Evolutionary conservation across 768 basidiomycete species (phyloP).

Genomic region (Mycena crocata): DNA sequence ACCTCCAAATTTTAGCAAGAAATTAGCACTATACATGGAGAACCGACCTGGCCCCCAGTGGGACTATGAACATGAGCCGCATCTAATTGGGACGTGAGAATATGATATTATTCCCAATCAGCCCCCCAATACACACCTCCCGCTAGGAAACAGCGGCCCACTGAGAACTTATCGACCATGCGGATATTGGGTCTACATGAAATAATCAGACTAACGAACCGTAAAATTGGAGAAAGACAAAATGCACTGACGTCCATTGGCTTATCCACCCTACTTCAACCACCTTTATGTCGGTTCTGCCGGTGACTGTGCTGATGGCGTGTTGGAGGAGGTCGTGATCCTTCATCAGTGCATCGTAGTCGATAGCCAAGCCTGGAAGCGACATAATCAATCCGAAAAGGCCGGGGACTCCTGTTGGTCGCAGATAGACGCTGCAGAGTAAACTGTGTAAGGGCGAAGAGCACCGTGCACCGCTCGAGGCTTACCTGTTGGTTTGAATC

Average conservation of each 20-base stretch:
- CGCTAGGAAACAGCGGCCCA: constrained; percentile 52
- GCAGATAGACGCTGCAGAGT: not conserved
- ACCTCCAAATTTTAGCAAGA: constrained; percentile 18
- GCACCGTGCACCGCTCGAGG: not conserved
- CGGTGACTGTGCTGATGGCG: not conserved
- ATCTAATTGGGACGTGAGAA: constrained; percentile 26
- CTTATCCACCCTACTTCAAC: not conserved
- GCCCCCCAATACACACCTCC: constrained; percentile 47
- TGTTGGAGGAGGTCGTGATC: not conserved
- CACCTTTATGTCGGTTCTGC: not conserved
- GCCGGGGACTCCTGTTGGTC: constrained; percentile 1
- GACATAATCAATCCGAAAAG: not conserved
- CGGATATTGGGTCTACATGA: constrained; percentile 7
- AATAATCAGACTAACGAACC: not conserved
- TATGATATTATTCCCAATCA: not conserved
- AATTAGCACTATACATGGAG: constrained; percentile 29
- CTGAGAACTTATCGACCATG: constrained; percentile 52
- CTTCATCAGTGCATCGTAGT: not conserved
- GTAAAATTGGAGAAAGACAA: not conserved
- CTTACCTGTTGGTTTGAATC: not conserved
- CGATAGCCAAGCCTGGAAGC: not conserved
- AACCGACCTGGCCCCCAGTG: constrained; percentile 32
- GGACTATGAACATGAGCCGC: constrained; percentile 39
- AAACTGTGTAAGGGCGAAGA: not conserved
- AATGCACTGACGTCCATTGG: constrained; percentile 5